These are phyloP conservation scores for Dactylis glomerata DNA, from an alignment of 176 grass and related monocot genomes.

Conservation along the genomic window DNA sequence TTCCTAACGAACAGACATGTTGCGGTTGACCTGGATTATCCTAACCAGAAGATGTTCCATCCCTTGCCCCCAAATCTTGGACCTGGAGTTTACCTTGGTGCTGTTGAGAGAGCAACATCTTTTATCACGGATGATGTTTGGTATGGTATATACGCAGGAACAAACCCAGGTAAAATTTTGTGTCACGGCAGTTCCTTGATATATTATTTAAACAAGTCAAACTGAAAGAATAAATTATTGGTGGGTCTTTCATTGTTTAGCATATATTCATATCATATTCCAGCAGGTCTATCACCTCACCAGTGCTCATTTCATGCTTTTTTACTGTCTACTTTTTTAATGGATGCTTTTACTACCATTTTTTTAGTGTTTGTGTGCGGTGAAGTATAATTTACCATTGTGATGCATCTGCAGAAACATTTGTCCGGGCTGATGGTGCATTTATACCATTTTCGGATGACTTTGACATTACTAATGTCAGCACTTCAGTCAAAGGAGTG, in stretches of 20 bases:
- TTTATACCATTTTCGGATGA: slow-evolving; percentile 85
- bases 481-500: slow-evolving; percentile 73
- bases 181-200: background rate
- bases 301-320: background rate
- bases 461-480: slow-evolving; percentile 68
- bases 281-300: background rate
- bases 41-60: slow-evolving; percentile 99
- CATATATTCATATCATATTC: background rate
- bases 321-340: background rate
- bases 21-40: slow-evolving; percentile 94
- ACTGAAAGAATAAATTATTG: background rate
- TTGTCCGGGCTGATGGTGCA: slow-evolving; percentile 89
- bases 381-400: slow-evolving; percentile 11
- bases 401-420: slow-evolving; percentile 75
- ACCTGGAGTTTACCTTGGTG: slow-evolving; percentile 93
- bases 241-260: background rate
- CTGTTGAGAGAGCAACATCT: slow-evolving; percentile 92
- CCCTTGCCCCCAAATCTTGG: slow-evolving; percentile 97
- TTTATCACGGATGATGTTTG: slow-evolving; percentile 99
- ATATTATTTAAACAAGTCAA: background rate
- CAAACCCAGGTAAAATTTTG: slow-evolving; percentile 73
- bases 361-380: slow-evolving; percentile 11
- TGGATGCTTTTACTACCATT: background rate
- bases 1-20: slow-evolving; percentile 95
- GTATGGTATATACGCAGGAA: slow-evolving; percentile 91